These are phyloP conservation scores for Elsinoe arachidis DNA, from an alignment of 2,329 filamentous ascomycete genomes.

Conservation along the genomic window DNA sequence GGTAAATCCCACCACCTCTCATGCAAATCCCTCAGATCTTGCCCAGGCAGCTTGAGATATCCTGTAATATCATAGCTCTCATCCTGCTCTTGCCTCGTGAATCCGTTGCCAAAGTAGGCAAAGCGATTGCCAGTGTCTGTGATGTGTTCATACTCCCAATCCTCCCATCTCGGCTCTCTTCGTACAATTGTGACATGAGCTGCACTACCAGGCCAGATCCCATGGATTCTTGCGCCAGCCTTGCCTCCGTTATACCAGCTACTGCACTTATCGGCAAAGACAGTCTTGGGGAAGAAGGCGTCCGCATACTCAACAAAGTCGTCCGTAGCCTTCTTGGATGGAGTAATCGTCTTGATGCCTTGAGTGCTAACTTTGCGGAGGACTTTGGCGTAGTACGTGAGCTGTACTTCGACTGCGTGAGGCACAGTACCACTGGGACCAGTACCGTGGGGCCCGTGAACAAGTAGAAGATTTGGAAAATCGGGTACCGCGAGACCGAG, in stretches of 20 bases:
- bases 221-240: conserved; percentile 56
- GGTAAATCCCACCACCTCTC: conserved; percentile 52
- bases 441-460: conserved; percentile 48
- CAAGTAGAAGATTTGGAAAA: conserved; percentile 59
- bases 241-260: conserved; percentile 64
- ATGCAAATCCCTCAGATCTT: conserved; percentile 55
- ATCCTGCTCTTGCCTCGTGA: conserved; percentile 51
- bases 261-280: conserved; percentile 54
- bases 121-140: conserved; percentile 42
- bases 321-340: conserved; percentile 48
- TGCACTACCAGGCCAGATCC: conserved; percentile 61
- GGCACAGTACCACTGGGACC: conserved; percentile 59
- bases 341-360: conserved; percentile 54
- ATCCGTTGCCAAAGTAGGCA: conserved; percentile 60
- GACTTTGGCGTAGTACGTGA: conserved; percentile 57
- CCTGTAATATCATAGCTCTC: conserved; percentile 51
- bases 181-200: conserved; percentile 52
- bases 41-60: conserved; percentile 50
- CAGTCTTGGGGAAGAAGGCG: conserved; percentile 43
- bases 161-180: conserved; percentile 50
- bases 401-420: conserved; percentile 56
- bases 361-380: conserved; percentile 59
- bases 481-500: conserved; percentile 54
- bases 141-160: conserved; percentile 47
- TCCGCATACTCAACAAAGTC: conserved; percentile 32